Percentiles rank a stretch among this genome's conserved stretches.
These are phyloP conservation scores for Alternaria rosae DNA, from an alignment of 2,329 filamentous ascomycete species.

Conservation along the genomic window DNA sequence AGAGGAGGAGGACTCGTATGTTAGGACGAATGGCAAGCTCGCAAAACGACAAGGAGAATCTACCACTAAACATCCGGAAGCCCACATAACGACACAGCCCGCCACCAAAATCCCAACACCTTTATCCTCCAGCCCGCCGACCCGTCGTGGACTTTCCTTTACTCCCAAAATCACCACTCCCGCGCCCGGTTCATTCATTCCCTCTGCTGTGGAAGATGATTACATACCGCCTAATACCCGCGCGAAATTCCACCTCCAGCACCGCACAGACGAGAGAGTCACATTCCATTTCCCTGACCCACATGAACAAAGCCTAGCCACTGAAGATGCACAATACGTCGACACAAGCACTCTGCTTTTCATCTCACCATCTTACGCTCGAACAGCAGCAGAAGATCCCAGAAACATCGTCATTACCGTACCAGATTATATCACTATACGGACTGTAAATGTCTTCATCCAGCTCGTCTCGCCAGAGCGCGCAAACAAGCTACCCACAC, in stretches of 20 bases:
- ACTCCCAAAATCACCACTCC: background rate
- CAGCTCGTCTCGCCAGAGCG: slow-evolving; percentile 4
- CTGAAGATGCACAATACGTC: background rate
- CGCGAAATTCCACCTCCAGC: slow-evolving; percentile 8
- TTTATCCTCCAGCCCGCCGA: background rate
- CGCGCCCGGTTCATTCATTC: background rate
- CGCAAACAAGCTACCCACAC: slow-evolving; percentile 2
- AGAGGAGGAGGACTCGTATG: background rate
- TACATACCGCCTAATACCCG: background rate
- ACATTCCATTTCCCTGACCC: background rate
- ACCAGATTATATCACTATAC: background rate
- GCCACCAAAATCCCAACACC: background rate
- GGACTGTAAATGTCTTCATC: slow-evolving; percentile 6
- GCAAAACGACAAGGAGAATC: background rate
- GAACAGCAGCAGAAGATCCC: background rate
- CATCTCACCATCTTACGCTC: background rate
- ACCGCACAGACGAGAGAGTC: slow-evolving; percentile 1
- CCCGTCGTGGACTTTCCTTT: background rate
- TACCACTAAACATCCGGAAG: background rate
- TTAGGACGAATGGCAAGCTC: background rate
- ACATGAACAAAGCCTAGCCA: background rate
- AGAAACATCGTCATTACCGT: background rate
- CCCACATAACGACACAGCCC: background rate
- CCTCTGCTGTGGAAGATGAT: background rate
- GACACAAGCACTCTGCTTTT: background rate